These are phyloP conservation scores for Mycena crocata DNA, from an alignment of 768 basidiomycete species.

Conservation along the genomic window DNA sequence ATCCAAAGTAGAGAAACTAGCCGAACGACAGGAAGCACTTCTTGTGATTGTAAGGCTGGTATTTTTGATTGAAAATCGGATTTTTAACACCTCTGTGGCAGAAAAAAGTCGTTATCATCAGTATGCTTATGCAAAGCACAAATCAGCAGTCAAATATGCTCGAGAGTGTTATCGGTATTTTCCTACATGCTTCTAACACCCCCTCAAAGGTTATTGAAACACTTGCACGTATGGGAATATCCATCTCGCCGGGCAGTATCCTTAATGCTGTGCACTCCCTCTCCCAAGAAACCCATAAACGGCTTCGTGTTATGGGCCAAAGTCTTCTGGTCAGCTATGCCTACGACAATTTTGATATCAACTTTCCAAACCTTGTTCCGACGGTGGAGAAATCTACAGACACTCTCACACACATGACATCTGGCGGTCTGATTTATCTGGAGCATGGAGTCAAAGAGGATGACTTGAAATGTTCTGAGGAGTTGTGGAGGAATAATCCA, in stretches of 20 bases:
- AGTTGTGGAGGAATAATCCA: constrained; percentile 47
- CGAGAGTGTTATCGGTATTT: constrained; percentile 32
- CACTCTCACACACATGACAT: constrained; percentile 47
- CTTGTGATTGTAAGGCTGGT: constrained; percentile 3
- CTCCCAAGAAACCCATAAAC: constrained; percentile 34
- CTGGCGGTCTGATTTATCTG: constrained; percentile 45
- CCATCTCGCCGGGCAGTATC: constrained; percentile 40
- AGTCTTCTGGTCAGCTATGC: constrained; percentile 43
- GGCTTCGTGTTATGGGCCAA: constrained; percentile 36
- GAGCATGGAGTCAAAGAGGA: constrained; percentile 33
- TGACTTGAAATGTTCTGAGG: constrained; percentile 46
- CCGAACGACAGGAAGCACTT: constrained; percentile 4
- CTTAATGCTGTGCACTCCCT: constrained; percentile 38
- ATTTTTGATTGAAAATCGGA: background rate
- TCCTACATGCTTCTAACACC: constrained; percentile 39
- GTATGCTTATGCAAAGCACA: constrained; percentile 31
- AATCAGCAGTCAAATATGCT: constrained; percentile 38
- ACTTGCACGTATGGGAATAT: constrained; percentile 44
- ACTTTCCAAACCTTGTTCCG: constrained; percentile 43
- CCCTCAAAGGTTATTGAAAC: constrained; percentile 42
- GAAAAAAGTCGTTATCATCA: constrained; percentile 29
- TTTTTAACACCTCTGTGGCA: background rate
- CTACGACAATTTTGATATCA: constrained; percentile 59
- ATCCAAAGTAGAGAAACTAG: background rate
- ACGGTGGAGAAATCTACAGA: constrained; percentile 42